Percentiles rank a stretch among this genome's conserved stretches.
Evolutionary conservation across 2,329 filamentous ascomycete genomes (phyloP).

Genomic region (Hypoxylon sp.): DNA sequence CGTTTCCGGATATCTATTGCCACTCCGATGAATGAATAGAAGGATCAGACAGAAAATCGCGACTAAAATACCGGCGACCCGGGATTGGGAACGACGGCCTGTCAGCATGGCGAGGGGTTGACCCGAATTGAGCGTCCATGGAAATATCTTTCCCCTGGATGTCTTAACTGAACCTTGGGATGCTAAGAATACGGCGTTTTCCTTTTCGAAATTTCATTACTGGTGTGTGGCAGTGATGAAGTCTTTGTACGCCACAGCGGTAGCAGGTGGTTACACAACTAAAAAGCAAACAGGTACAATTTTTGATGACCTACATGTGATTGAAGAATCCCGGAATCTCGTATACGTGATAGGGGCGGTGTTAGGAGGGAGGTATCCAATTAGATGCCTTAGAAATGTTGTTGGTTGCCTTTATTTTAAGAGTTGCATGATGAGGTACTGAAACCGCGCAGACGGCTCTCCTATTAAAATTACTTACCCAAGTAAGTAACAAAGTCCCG

Average conservation of each 20-base stretch:
- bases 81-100: slow-evolving; percentile 9
- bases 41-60: slow-evolving; percentile 1
- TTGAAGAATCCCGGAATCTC: background rate
- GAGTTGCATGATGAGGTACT: background rate
- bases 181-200: background rate
- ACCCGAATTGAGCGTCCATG: slow-evolving; percentile 1
- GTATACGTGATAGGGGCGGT: background rate
- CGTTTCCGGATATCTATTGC: background rate
- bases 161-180: background rate
- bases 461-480: background rate
- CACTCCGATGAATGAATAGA: background rate
- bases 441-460: background rate
- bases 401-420: background rate
- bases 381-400: background rate
- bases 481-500: background rate
- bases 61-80: slow-evolving; percentile 5
- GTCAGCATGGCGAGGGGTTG: slow-evolving; percentile 11
- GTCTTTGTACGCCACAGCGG: slow-evolving; percentile 4
- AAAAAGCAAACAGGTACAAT: background rate
- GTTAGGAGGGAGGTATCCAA: background rate
- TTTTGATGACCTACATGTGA: background rate
- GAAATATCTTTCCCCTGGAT: background rate
- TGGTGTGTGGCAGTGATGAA: slow-evolving; percentile 4
- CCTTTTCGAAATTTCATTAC: background rate
- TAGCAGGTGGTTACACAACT: background rate